These are phyloP conservation scores for Heterobasidion irregulare DNA, from an alignment of 1,284 basidiomycete species.

Conservation along the genomic window DNA sequence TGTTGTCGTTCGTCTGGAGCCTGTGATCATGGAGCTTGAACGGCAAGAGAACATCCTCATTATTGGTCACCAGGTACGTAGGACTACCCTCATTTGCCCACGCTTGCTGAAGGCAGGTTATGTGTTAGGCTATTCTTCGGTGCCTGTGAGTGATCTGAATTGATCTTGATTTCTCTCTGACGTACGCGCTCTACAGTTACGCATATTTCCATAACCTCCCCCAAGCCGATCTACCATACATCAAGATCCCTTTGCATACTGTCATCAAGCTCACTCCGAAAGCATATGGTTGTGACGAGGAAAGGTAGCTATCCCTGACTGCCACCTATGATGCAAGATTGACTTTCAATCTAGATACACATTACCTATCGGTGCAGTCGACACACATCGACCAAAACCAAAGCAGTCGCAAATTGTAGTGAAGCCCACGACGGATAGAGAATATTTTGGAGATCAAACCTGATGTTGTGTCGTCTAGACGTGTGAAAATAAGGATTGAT, in stretches of 20 bases:
- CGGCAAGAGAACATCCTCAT: slow-evolving; percentile 96
- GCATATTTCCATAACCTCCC: slow-evolving; percentile 92
- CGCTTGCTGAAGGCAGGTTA: no score
- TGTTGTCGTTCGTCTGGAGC: slow-evolving; percentile 93
- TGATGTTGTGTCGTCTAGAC: not conserved
- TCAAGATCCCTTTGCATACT: slow-evolving; percentile 95
- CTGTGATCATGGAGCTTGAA: slow-evolving; percentile 98
- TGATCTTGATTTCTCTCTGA: not conserved
- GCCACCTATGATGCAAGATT: not conserved
- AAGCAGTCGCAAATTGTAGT: slow-evolving; percentile 23
- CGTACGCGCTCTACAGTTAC: slow-evolving; percentile 41
- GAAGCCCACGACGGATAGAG: slow-evolving; percentile 24
- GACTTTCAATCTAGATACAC: slow-evolving; percentile 47
- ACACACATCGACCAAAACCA: slow-evolving; percentile 92
- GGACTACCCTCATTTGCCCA: no score
- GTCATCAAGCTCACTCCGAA: slow-evolving; percentile 98
- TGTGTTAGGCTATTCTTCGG: slow-evolving; percentile 71
- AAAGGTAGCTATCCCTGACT: slow-evolving; percentile 43
- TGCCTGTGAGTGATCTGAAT: slow-evolving; percentile 55
- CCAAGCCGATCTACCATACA: slow-evolving; percentile 94
- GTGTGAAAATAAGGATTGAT: no score
- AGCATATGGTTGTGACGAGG: slow-evolving; percentile 98
- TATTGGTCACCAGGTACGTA: slow-evolving; percentile 83
- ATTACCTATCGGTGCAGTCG: slow-evolving; percentile 85
- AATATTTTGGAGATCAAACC: slow-evolving; percentile 20